Evolutionary conservation across 2,329 filamentous ascomycete species (phyloP).

Genomic region (Colletotrichum camelliae): DNA sequence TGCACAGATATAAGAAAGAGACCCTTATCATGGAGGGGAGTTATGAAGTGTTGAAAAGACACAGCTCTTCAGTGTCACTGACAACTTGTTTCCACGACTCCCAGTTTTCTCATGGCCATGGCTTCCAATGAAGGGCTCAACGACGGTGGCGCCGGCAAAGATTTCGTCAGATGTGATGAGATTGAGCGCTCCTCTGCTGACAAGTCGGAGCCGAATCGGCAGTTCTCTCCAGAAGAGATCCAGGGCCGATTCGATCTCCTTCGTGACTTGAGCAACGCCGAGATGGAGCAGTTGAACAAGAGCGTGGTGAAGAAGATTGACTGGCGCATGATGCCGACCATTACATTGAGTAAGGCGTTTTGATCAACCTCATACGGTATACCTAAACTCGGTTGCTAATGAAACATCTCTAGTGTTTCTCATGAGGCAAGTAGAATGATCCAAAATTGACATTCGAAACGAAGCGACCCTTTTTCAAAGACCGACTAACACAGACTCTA

Average conservation of each 20-base stretch:
- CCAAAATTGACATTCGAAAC: accelerated
- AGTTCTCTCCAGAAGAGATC: slow-evolving; percentile 22
- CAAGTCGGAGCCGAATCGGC: background rate
- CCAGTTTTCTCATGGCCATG: background rate
- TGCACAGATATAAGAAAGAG: background rate
- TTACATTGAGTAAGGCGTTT: slow-evolving; percentile 23
- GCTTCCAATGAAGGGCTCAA: background rate
- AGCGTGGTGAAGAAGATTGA: slow-evolving; percentile 34
- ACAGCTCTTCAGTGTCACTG: background rate
- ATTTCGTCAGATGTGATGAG: background rate
- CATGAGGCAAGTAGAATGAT: slow-evolving; percentile 26
- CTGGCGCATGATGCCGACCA: slow-evolving; percentile 33
- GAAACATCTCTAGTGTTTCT: slow-evolving; percentile 23
- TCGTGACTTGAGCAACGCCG: slow-evolving; percentile 22
- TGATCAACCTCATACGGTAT: background rate
- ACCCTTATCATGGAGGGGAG: background rate
- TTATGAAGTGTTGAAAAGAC: background rate
- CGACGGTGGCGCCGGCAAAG: background rate
- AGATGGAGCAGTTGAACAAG: slow-evolving; percentile 31
- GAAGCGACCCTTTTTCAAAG: accelerated
- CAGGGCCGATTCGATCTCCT: slow-evolving; percentile 29
- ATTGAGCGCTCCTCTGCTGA: background rate
- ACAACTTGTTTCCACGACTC: too few species aligned
- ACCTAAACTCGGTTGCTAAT: too few species aligned
- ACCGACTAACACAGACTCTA: slow-evolving; percentile 26